These are phyloP conservation scores for Hypsizygus ulmarius DNA, from an alignment of 1,284 basidiomycete genomes.

Conservation along the genomic window DNA sequence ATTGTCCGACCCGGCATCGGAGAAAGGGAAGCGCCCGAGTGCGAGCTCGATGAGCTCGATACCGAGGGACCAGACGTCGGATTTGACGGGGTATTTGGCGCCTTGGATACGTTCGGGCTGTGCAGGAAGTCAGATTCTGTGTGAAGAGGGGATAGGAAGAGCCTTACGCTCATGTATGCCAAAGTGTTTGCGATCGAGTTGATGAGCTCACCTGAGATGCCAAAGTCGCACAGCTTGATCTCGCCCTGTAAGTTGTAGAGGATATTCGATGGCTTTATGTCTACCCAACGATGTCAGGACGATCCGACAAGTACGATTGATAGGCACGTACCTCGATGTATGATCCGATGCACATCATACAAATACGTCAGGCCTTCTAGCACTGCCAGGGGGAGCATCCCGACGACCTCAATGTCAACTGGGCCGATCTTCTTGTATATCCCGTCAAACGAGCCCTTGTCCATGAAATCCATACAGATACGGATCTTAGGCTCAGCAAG, in stretches of 20 bases:
- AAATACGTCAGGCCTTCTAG: constrained; percentile 93
- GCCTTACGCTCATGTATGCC: constrained; percentile 97
- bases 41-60: constrained; percentile 96
- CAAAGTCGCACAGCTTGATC: constrained; percentile 99
- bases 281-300: constrained; percentile 40
- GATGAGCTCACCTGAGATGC: constrained; percentile 97
- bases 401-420: constrained; percentile 87
- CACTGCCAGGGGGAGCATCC: constrained; percentile 90
- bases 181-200: constrained; percentile 99
- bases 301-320: neutral
- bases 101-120: constrained; percentile 99
- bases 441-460: constrained; percentile 86
- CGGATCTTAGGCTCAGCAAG: constrained; percentile 96
- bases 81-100: constrained; percentile 96
- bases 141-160: constrained; percentile 27
- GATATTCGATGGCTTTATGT: constrained; percentile 99
- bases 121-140: neutral
- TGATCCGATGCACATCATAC: constrained; percentile 99
- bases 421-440: constrained; percentile 94
- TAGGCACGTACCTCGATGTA: constrained; percentile 81
- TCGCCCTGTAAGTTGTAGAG: constrained; percentile 90
- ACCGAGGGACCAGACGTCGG: constrained; percentile 98
- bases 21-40: constrained; percentile 89
- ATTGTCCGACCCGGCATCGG: constrained; percentile 61
- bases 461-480: constrained; percentile 99